Conservation (phyloP, 805 yeast genomes). For the Candida qinlingensis region DNA sequence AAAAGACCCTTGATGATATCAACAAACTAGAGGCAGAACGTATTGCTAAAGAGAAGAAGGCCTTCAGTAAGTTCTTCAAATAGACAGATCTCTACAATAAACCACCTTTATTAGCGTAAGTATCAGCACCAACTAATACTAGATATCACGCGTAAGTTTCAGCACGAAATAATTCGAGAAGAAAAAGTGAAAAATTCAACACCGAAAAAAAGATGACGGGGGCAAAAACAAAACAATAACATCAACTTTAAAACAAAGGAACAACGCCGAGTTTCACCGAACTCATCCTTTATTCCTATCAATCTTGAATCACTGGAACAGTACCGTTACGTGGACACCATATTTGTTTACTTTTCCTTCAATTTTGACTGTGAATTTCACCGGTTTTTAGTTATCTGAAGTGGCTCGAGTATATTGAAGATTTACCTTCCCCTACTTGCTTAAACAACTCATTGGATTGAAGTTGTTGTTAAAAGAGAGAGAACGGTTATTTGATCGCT, state of each 20-base stretch:
- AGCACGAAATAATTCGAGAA: background rate
- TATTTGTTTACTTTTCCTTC: conserved; percentile 1
- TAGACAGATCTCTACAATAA: conserved; percentile 7
- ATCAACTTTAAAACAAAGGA: conserved; percentile 6
- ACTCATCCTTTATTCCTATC: conserved; percentile 10
- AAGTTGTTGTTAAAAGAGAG: conserved; percentile 9
- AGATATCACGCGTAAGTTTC: background rate
- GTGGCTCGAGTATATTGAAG: conserved; percentile 1
- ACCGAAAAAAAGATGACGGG: conserved; percentile 7
- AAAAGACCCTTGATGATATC: conserved; percentile 57
- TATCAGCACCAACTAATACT: conserved; percentile 1
- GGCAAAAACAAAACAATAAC: conserved; percentile 14
- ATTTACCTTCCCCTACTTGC: background rate
- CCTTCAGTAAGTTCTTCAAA: conserved; percentile 63
- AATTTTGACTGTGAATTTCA: conserved; percentile 11
- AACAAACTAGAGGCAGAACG: conserved; percentile 46
- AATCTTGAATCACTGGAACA: conserved; percentile 5
- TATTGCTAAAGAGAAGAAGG: conserved; percentile 65
- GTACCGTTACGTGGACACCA: conserved; percentile 7
- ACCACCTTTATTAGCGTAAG: conserved; percentile 4
- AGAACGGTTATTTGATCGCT: background rate
- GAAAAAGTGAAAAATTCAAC: conserved; percentile 14
- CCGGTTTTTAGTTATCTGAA: conserved; percentile 6
- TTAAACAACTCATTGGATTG: conserved; percentile 19
- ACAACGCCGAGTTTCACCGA: conserved; percentile 10